phyloP scores from a whole-genome alignment of 305 asterid genomes.

The Fraxinus latifolia region DNA sequence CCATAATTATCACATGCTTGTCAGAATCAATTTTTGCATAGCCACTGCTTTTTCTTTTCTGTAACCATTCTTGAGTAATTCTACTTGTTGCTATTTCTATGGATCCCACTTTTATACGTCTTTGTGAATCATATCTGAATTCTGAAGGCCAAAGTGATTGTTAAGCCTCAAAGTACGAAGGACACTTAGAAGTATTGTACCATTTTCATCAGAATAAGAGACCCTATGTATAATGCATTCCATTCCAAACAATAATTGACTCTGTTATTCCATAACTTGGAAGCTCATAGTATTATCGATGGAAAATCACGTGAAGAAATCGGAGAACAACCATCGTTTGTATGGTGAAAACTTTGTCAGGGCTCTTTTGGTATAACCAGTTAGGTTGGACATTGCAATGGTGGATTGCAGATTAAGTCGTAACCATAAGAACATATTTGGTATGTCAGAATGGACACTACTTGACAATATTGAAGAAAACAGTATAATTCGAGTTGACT shows the following conservation, averaged over 20 bases:
- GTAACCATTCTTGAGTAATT: neutral
- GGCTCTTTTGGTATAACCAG: neutral
- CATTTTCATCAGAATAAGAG: slow-evolving; percentile 35
- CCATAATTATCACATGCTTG: neutral
- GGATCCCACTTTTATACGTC: neutral
- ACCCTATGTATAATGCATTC: slow-evolving; percentile 17
- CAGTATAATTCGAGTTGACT: neutral
- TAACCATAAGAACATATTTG: neutral
- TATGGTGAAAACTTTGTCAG: neutral
- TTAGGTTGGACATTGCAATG: neutral
- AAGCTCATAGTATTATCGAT: neutral
- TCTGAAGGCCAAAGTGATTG: slow-evolving; percentile 8
- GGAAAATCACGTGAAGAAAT: neutral
- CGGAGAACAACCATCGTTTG: neutral
- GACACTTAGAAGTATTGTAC: slow-evolving; percentile 24
- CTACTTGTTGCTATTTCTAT: neutral
- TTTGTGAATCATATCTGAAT: neutral
- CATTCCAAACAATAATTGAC: slow-evolving; percentile 24
- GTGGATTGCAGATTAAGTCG: neutral
- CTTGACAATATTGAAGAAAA: neutral
- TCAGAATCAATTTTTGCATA: slow-evolving; percentile 1
- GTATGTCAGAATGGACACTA: neutral
- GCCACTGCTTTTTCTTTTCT: slow-evolving; percentile 7
- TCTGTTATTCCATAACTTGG: neutral
- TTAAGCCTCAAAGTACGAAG: neutral